phyloP scores from a whole-genome alignment of 164 flowering plant genomes.

The Buxus sempervirens region DNA sequence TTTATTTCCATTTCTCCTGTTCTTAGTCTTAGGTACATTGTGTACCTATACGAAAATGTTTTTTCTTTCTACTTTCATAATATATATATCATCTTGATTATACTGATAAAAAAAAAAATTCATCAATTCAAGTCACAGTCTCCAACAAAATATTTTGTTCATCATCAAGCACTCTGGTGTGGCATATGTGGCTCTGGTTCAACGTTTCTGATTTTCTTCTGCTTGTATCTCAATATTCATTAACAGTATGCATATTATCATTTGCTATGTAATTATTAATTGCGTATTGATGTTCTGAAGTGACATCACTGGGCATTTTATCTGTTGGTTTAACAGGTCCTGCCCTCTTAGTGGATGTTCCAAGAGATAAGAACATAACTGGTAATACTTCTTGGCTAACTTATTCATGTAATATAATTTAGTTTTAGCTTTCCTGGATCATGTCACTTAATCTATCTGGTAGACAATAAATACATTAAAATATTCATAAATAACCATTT shows the following conservation, averaged over 20 bases:
- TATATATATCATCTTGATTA: too few relatives aligned
- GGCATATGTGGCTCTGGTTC: background rate
- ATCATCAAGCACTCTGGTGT: background rate
- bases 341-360: constrained; percentile 87
- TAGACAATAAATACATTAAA: background rate
- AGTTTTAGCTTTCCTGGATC: background rate
- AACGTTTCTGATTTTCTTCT: too few relatives aligned
- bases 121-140: background rate
- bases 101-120: too few relatives aligned
- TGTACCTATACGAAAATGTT: too few relatives aligned
- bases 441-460: background rate
- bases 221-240: background rate
- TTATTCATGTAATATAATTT: background rate
- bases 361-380: constrained; percentile 84
- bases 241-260: too few relatives aligned
- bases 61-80: too few relatives aligned
- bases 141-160: background rate
- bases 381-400: constrained; percentile 31
- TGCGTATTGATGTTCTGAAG: background rate
- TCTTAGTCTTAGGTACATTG: too few relatives aligned
- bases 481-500: background rate
- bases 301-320: background rate
- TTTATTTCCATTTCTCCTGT: too few relatives aligned
- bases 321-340: constrained; percentile 49
- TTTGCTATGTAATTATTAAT: background rate